Evolutionary conservation across 495 filamentous ascomycete species (phyloP).

Genomic region (Parachaetomium inaequale): DNA sequence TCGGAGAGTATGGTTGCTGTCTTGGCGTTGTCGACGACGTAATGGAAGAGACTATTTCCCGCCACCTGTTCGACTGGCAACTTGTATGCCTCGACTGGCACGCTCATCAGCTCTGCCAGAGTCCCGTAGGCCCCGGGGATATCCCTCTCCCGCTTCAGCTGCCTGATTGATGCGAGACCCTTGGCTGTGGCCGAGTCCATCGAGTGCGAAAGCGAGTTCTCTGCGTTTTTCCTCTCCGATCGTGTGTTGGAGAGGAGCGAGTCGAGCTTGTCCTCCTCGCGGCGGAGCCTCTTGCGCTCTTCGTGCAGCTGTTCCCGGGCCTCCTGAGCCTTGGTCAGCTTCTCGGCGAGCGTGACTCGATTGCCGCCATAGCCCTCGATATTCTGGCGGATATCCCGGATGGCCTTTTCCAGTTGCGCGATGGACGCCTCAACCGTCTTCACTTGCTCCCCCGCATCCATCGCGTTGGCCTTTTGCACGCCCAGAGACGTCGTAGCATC

Average conservation of each 20-base stretch:
- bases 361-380: slow-evolving; percentile 76
- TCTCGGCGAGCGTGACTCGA: slow-evolving; percentile 63
- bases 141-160: slow-evolving; percentile 70
- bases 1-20: slow-evolving; percentile 80
- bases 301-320: slow-evolving; percentile 75
- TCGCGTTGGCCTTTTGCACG: slow-evolving; percentile 73
- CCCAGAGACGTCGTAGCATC: slow-evolving; percentile 72
- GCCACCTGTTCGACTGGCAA: slow-evolving; percentile 91
- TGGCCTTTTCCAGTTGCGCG: slow-evolving; percentile 65
- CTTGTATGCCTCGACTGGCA: slow-evolving; percentile 72
- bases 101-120: slow-evolving; percentile 82
- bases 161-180: slow-evolving; percentile 76
- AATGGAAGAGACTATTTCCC: slow-evolving; percentile 90
- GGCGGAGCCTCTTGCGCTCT: slow-evolving; percentile 84
- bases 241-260: slow-evolving; percentile 71
- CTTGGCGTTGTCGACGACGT: slow-evolving; percentile 88
- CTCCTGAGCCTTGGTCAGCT: slow-evolving; percentile 77
- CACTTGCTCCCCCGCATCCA: slow-evolving; percentile 86
- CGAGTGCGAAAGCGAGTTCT: slow-evolving; percentile 70
- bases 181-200: slow-evolving; percentile 86
- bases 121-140: slow-evolving; percentile 90
- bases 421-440: slow-evolving; percentile 67
- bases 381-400: slow-evolving; percentile 62
- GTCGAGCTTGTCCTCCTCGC: slow-evolving; percentile 83
- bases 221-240: slow-evolving; percentile 68